These are phyloP conservation scores for Cyamopsis tetragonoloba DNA, from an alignment of 306 rosid species.

Conservation along the genomic window DNA sequence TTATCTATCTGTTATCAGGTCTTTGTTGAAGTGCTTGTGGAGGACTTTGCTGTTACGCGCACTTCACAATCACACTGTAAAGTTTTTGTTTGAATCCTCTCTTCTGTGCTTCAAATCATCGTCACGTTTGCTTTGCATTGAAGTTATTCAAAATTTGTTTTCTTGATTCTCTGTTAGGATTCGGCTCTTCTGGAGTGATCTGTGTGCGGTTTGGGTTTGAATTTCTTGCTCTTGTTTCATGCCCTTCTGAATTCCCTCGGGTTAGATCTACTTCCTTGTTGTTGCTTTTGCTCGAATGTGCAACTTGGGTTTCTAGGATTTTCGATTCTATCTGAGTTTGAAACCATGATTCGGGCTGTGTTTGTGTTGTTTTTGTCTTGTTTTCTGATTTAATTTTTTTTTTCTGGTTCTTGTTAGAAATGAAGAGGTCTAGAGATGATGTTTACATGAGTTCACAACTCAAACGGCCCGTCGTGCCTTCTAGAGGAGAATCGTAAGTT, in stretches of 20 bases:
- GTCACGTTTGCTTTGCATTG: constrained; percentile 42
- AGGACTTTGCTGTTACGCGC: constrained; percentile 32
- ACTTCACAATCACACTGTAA: constrained; percentile 51
- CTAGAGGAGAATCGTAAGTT: constrained; percentile 82
- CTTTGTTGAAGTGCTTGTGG: constrained; percentile 22
- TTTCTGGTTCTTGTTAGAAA: constrained; percentile 29
- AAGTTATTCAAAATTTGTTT: constrained; percentile 33
- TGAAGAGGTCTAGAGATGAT: constrained; percentile 94
- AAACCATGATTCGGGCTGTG: constrained; percentile 52
- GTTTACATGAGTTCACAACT: constrained; percentile 75
- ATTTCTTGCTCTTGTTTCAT: constrained; percentile 39
- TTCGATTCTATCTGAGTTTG: constrained; percentile 42
- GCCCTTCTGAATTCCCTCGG: constrained; percentile 19
- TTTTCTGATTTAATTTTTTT: background rate
- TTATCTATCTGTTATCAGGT: constrained; percentile 2
- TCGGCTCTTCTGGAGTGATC: constrained; percentile 55
- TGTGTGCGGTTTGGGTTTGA: constrained; percentile 38
- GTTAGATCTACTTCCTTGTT: constrained; percentile 71
- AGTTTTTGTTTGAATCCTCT: constrained; percentile 13
- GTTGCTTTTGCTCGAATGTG: constrained; percentile 52
- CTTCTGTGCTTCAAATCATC: background rate
- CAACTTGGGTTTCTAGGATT: constrained; percentile 42
- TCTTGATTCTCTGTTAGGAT: constrained; percentile 31
- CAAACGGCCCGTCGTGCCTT: constrained; percentile 63
- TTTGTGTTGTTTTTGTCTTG: background rate